Conservation (phyloP, 2,329 filamentous ascomycete species). For the Penicillium griseofulvum region DNA sequence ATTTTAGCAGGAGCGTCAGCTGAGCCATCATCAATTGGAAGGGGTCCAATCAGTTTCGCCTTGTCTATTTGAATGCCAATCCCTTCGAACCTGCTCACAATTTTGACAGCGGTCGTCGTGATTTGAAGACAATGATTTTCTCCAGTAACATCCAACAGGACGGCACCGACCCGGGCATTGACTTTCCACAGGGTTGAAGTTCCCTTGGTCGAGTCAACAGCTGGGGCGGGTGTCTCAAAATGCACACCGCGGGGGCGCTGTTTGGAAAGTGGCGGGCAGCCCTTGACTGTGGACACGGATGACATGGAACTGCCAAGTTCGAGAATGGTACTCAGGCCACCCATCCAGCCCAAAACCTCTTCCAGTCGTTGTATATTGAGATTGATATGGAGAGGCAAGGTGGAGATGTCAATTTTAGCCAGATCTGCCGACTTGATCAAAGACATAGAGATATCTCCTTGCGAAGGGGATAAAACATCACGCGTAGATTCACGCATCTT, state of each 20-base stretch:
- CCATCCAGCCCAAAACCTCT: conserved; percentile 83
- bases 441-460: conserved; percentile 41
- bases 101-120: conserved; percentile 77
- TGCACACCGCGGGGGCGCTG: conserved; percentile 52
- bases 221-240: conserved; percentile 52
- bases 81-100: conserved; percentile 71
- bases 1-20: conserved; percentile 57
- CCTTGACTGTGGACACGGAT: conserved; percentile 61
- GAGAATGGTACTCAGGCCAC: conserved; percentile 84
- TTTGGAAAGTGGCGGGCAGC: conserved; percentile 30
- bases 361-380: conserved; percentile 79
- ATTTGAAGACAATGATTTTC: conserved; percentile 71
- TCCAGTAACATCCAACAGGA: conserved; percentile 73
- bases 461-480: conserved; percentile 38
- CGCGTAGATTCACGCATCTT: conserved; percentile 48
- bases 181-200: conserved; percentile 55
- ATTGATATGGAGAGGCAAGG: conserved; percentile 71
- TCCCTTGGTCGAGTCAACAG: conserved; percentile 17
- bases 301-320: conserved; percentile 83
- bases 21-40: conserved; percentile 48
- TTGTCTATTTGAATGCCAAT: conserved; percentile 72
- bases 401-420: conserved; percentile 61
- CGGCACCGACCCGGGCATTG: conserved; percentile 72
- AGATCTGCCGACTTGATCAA: conserved; percentile 31
- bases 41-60: conserved; percentile 71